Evolutionary conservation across 805 yeast genomes (phyloP), one percentile per base, ranked within the genome.

Genomic region (Kodamaea restingae): DNA sequence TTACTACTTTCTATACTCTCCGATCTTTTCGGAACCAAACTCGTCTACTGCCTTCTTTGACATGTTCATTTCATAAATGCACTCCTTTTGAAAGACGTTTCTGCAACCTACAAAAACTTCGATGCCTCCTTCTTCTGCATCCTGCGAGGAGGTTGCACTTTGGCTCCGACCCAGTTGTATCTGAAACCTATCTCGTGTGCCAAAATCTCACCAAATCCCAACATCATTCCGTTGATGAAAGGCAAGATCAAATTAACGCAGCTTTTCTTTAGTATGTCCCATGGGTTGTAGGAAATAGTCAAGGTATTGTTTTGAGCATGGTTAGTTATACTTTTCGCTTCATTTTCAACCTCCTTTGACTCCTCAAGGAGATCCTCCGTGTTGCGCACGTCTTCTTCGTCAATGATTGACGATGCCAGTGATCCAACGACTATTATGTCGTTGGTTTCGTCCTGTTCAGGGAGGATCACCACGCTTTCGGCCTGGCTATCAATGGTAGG

Each of bases 151-250:
- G 75, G 75, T 36, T 61, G 58, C 37, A 78, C 88, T 53, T 71
- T 73, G 10, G 88, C 88, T 4, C 84, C 88, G 15, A 70, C 54
- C 85, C 93, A 84, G 32, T 86, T 80, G 63, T 77, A 81, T 35
- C 73, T 71, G 67, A 86, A 85, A 4, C 96, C 95, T 29, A 91
- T 63, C 54, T 91, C 97, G 57, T 90, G 96, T 7, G 98, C 98
- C 42, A 87, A 67, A 15, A 91, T 80, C 65, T 91, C 98, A 2
- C 98, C 98, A 58, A 91, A 88, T 0, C 98, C 98, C 36, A 91
- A 73, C 96, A 90, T 90, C 62, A 91, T 68, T 7, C 98, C 98
- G 53, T 91, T 91, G 49, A 91, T 70, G 53, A 91, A 88, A 2
- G 98, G 98, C 33, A 91, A 63, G 1, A 88, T 56, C 49, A 91